A percentile compares a stretch with the other conserved stretches of the same genome.
Evolutionary conservation across 192 early-diverging fungal genomes (phyloP).

Genomic region (Entomortierella beljakovae): DNA sequence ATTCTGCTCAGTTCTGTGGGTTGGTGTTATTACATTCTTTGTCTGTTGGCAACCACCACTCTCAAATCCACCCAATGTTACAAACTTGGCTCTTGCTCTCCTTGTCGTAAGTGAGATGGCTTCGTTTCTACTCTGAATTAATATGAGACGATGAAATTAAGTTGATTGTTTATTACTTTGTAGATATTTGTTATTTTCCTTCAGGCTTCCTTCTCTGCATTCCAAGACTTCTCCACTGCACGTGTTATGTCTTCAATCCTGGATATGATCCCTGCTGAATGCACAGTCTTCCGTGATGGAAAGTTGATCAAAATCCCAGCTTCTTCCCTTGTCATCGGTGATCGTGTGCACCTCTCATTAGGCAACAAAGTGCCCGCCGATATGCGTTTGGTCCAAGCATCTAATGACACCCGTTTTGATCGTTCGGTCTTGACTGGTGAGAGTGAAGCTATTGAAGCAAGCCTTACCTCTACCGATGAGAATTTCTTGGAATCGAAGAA

Average conservation of each 20-base stretch:
- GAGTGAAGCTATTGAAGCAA: slow-evolving; percentile 72
- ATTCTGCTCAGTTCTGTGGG: slow-evolving; percentile 80
- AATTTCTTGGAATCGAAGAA: slow-evolving; percentile 87
- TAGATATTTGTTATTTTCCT: slow-evolving; percentile 74
- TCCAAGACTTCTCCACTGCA: slow-evolving; percentile 76
- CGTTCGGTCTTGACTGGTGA: slow-evolving; percentile 86
- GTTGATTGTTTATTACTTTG: not conserved
- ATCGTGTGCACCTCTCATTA: slow-evolving; percentile 74
- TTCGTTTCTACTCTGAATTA: too few species aligned
- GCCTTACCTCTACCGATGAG: slow-evolving; percentile 72
- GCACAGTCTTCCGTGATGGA: slow-evolving; percentile 80
- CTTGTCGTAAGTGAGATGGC: slow-evolving; percentile 53
- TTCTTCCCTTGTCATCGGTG: slow-evolving; percentile 77
- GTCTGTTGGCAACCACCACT: slow-evolving; percentile 73
- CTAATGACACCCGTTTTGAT: slow-evolving; percentile 81
- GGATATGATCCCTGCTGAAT: slow-evolving; percentile 76
- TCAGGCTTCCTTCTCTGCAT: slow-evolving; percentile 78
- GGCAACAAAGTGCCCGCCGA: slow-evolving; percentile 89
- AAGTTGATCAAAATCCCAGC: slow-evolving; percentile 60
- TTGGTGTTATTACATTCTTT: slow-evolving; percentile 74
- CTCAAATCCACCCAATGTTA: slow-evolving; percentile 57
- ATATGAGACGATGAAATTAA: too few species aligned
- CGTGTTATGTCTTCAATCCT: slow-evolving; percentile 80
- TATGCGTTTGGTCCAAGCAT: slow-evolving; percentile 73
- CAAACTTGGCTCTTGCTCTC: slow-evolving; percentile 71